Conservation (phyloP, 2,329 filamentous ascomycete genomes). For the Aspergillus tamarii region DNA sequence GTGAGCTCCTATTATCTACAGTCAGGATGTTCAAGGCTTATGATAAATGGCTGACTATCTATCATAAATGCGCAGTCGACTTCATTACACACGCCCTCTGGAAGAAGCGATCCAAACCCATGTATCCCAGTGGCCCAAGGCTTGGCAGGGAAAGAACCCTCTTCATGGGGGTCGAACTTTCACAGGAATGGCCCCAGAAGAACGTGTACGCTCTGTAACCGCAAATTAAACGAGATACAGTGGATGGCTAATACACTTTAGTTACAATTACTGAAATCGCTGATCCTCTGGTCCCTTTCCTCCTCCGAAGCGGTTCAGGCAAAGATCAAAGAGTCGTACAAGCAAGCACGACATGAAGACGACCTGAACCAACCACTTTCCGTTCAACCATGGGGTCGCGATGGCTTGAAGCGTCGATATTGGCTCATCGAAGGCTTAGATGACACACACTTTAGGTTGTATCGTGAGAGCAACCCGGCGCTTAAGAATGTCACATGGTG, state of each 20-base stretch:
- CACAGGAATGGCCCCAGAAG: slow-evolving; percentile 75
- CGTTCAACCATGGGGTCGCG: slow-evolving; percentile 86
- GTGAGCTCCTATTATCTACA: background rate
- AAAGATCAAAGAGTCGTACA: slow-evolving; percentile 85
- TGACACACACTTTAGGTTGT: slow-evolving; percentile 90
- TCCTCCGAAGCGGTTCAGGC: slow-evolving; percentile 82
- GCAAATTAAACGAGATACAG: background rate
- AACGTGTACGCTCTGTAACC: slow-evolving; percentile 66
- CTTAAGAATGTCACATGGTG: slow-evolving; percentile 82
- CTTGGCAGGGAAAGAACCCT: slow-evolving; percentile 83
- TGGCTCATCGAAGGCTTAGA: slow-evolving; percentile 92
- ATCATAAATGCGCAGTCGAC: slow-evolving; percentile 62
- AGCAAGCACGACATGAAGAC: slow-evolving; percentile 78
- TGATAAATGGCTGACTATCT: slow-evolving; percentile 32
- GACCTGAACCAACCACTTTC: slow-evolving; percentile 83
- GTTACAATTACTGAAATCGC: slow-evolving; percentile 79
- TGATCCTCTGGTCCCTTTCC: slow-evolving; percentile 85
- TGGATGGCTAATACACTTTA: slow-evolving; percentile 43
- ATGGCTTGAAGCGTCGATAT: slow-evolving; percentile 89
- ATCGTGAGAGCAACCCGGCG: slow-evolving; percentile 86
- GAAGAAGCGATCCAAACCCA: slow-evolving; percentile 90
- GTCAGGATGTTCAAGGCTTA: background rate
- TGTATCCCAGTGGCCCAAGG: slow-evolving; percentile 82
- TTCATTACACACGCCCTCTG: slow-evolving; percentile 88
- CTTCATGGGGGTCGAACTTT: slow-evolving; percentile 80